Evolutionary conservation across 2,329 filamentous ascomycete genomes (phyloP), one percentile per base, ranked within the genome.

Genomic region (Camillea tinctor): DNA sequence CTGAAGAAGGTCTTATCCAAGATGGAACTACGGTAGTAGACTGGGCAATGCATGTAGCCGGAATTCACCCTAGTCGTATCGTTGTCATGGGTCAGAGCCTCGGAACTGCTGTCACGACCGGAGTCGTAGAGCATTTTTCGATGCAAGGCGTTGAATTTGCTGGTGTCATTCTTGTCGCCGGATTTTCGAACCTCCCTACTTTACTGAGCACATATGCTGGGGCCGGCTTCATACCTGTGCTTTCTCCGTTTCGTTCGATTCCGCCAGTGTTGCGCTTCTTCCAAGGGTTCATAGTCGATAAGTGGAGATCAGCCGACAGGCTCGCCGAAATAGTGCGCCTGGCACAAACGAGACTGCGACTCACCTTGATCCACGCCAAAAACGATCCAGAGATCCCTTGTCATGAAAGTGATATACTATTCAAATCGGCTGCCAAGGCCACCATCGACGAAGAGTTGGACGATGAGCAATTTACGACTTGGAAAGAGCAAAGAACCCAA

Each of bases 51-150:
- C 77, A 84, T 20, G 78, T 83, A 1, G 85, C 88, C 15, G 78
- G 84, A 0, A 81, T 97, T 19, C 81, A 90, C 0, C 78, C 92
- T 0, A 82, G 84, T 48, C 87, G 87, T 23, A 95, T 97, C 63
- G 86, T 94, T 2, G 80, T 97, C 24, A 79, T 96, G 2, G 94
- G 93, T 19, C 93, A 97, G 69, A 95, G 90, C 68, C 83, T 98
- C 0, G 94, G 94, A 22, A 97, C 94, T 0, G 93, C 91, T 0
- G 91, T 97, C 1, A 87, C 89, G 5, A 84, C 88, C 52, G 93
- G 87, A 2, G 86, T 91, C 1, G 88, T 86, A 1, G 88, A 96
- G 69, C 83, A 86, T 58, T 93, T 90, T 68, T 83, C 85, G 2
- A 70, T 79, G 55, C 76, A 79, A 57, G 83, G 81, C 4, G 79